Base-by-base conservation (phyloP, 345 rosid species). In the Alliaria petiolata region DNA sequence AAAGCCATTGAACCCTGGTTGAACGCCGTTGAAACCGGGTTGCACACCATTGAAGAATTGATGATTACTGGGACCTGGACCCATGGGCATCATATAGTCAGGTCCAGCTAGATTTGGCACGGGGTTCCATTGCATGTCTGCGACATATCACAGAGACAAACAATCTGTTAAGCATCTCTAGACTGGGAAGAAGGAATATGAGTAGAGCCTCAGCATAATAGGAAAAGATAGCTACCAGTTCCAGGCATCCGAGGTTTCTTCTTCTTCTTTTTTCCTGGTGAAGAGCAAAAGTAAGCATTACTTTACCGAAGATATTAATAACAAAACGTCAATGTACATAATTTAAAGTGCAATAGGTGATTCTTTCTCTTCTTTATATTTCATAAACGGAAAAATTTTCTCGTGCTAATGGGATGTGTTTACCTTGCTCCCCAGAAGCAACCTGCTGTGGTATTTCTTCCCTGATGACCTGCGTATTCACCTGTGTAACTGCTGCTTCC, bases 81-180 rank as follows among this genome's bases (percentile, higher is more conserved):
- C 93, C 80, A 85, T 66, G 46, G 90, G 83, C 98, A 92, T 95
- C 98, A 89, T 86, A 81, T 80, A 88, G 53, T 70, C 93, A 59
- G 91, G 93, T 44, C 85, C 83, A 10, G 84, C 76, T 62, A 80
- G 67, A 75, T 89, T 86, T 67, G 81, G 91, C 31, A 93, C 76
- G 55, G 72, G 73, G 75, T 82, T 95, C 96, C 99, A 88, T 51
- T 82, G 89, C 66, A 88, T 53, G 44, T 93, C 97, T 88, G 77
- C 76, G 51, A 64, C 38, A 38, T 47, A 78, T 45, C 64, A 60
- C 67, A 67, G 63, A 44, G 4, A 67, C 34, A 62, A 60, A 15
- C 42, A 49, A 70, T 22, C 51, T 33, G 66, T 62, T 75, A 68
- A 53, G 26, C 62, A 44, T 68, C 68, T 31, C 14, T 16, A 5